Evolutionary conservation across 352 stramenopile genomes (phyloP).

Genomic region (Hyaloperonospora arabidopsidis): DNA sequence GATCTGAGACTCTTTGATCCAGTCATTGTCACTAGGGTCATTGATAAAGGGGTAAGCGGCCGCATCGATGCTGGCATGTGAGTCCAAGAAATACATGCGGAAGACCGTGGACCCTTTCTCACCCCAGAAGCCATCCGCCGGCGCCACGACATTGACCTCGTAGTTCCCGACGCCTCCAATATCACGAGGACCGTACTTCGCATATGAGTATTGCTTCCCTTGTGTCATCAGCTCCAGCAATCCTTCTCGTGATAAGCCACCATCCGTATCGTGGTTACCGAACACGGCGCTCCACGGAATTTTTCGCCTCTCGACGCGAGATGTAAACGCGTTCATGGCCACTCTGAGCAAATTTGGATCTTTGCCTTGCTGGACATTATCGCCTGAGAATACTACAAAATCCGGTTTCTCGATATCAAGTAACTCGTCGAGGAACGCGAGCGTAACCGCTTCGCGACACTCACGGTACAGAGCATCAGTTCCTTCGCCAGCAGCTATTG

Average conservation of each 20-base stretch:
- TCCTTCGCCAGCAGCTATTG: constrained; percentile 9
- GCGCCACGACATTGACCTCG: constrained; percentile 41
- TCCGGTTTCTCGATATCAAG: constrained; percentile 55
- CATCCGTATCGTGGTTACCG: constrained; percentile 61
- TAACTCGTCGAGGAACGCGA: constrained; percentile 45
- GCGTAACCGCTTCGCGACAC: constrained; percentile 43
- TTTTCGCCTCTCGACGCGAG: constrained; percentile 28
- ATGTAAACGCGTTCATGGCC: constrained; percentile 34
- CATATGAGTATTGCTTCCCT: constrained; percentile 37
- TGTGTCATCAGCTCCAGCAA: constrained; percentile 30
- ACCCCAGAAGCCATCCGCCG: constrained; percentile 33
- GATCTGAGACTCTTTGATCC: constrained; percentile 43
- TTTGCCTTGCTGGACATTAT: constrained; percentile 51
- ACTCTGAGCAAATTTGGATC: constrained; percentile 21
- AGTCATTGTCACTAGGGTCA: constrained; percentile 31
- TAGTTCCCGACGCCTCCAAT: constrained; percentile 65
- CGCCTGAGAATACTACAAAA: constrained; percentile 57
- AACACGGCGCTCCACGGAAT: constrained; percentile 56
- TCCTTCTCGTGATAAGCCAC: constrained; percentile 32
- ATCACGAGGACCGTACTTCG: constrained; percentile 34
- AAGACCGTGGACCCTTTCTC: constrained; percentile 29
- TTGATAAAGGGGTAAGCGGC: constrained; percentile 23
- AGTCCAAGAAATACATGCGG: constrained; percentile 72
- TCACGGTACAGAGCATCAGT: constrained; percentile 21
- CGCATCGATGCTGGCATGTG: constrained; percentile 28